A percentile compares a stretch with the other conserved stretches of the same genome.
phyloP scores from a whole-genome alignment of 345 rosid genomes.

The Moringa oleifera region DNA sequence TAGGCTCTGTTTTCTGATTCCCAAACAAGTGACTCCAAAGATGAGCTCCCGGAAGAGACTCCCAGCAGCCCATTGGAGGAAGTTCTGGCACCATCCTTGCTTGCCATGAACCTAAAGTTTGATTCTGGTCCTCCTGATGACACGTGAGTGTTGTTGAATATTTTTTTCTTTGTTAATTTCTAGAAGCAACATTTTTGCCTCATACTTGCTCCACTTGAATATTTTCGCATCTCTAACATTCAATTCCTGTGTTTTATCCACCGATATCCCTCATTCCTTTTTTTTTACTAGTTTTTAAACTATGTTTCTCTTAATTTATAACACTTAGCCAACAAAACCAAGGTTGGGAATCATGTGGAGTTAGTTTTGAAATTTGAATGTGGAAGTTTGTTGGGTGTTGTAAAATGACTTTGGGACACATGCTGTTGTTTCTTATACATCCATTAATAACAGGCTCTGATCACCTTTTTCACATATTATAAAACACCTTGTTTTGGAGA shows the following conservation, averaged over 20 bases:
- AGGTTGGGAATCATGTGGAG: background rate
- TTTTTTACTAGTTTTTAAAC: background rate
- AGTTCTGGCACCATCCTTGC: slow-evolving; percentile 61
- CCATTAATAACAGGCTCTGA: no score
- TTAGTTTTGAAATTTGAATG: background rate
- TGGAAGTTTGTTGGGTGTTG: background rate
- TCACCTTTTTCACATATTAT: no score
- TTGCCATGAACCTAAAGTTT: slow-evolving; percentile 64
- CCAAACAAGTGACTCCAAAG: slow-evolving; percentile 39
- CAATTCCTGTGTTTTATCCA: background rate
- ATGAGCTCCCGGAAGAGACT: slow-evolving; percentile 38
- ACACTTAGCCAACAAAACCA: background rate
- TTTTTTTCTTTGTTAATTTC: slow-evolving; percentile 7
- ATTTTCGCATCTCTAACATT: no score
- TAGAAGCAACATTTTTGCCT: background rate
- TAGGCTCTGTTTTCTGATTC: slow-evolving; percentile 56
- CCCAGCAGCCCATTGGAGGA: slow-evolving; percentile 55
- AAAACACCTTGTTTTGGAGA: no score
- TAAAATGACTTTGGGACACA: background rate
- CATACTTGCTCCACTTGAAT: background rate
- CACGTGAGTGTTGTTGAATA: slow-evolving; percentile 26
- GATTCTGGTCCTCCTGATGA: slow-evolving; percentile 54
- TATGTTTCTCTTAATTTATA: background rate
- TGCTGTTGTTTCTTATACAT: no score
- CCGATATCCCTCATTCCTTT: background rate